phyloP scores from a whole-genome alignment of 495 filamentous ascomycete genomes.

The Choiromyces venosus region DNA sequence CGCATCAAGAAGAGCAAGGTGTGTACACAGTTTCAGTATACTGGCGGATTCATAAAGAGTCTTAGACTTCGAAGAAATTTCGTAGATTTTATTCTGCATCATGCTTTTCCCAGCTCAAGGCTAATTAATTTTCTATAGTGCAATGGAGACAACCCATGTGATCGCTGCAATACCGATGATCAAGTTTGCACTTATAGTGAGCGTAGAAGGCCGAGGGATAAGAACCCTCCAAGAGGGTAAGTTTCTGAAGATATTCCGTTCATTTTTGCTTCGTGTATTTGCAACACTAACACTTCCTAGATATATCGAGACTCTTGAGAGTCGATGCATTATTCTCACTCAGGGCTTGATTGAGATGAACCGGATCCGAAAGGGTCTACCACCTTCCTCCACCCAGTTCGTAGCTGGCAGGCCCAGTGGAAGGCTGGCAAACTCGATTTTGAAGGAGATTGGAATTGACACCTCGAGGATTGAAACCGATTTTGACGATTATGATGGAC shows the following conservation, averaged over 20 bases:
- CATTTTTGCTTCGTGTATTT: slow-evolving; percentile 5
- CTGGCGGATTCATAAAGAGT: slow-evolving; percentile 14
- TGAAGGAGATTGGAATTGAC: slow-evolving; percentile 36
- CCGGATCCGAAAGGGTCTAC: slow-evolving; percentile 30
- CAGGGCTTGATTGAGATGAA: slow-evolving; percentile 33
- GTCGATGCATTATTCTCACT: slow-evolving; percentile 32
- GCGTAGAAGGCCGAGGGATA: slow-evolving; percentile 58
- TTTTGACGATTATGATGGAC: slow-evolving; percentile 31
- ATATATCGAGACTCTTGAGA: slow-evolving; percentile 35
- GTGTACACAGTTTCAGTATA: slow-evolving; percentile 34
- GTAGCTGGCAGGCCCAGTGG: slow-evolving; percentile 26
- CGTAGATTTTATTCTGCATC: slow-evolving; percentile 2
- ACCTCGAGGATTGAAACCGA: slow-evolving; percentile 34
- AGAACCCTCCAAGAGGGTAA: slow-evolving; percentile 61
- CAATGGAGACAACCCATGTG: slow-evolving; percentile 57
- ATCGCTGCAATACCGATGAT: slow-evolving; percentile 57
- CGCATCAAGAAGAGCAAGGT: slow-evolving; percentile 62
- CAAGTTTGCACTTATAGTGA: slow-evolving; percentile 60
- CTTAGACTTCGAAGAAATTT: background rate
- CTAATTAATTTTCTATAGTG: slow-evolving; percentile 46
- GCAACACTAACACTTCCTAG: background rate
- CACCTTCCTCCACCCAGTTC: slow-evolving; percentile 17
- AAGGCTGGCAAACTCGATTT: slow-evolving; percentile 32
- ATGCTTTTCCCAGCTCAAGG: slow-evolving; percentile 20
- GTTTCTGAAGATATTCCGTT: slow-evolving; percentile 36